phyloP scores from a whole-genome alignment of 73 alveolate genomes.

The Stentor coeruleus region DNA sequence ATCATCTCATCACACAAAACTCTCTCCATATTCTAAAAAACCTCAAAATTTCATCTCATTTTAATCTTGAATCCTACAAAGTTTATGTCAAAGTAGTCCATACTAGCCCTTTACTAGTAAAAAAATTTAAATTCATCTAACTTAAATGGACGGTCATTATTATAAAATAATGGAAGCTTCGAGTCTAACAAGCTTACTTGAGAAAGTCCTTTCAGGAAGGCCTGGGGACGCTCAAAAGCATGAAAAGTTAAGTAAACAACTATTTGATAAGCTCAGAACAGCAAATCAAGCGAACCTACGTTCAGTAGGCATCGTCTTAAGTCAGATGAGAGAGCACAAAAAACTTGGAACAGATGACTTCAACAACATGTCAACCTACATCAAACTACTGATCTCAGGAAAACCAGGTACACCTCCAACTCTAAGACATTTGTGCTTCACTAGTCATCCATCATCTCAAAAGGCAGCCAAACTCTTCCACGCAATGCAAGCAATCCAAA shows the following conservation, averaged over 20 bases:
- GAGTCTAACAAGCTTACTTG: background rate
- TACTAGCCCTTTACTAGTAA: too few relatives aligned
- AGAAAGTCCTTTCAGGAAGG: background rate
- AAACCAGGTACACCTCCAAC: background rate
- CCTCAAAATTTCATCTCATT: too few relatives aligned
- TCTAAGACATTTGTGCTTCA: background rate
- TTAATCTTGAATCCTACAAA: too few relatives aligned
- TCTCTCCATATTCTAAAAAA: too few relatives aligned
- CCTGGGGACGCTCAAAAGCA: background rate
- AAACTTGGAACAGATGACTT: constrained; percentile 4
- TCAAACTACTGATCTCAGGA: background rate
- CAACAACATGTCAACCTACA: background rate
- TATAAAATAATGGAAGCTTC: background rate
- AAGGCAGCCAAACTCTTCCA: background rate
- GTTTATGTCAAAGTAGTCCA: too few relatives aligned
- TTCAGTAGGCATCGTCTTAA: background rate
- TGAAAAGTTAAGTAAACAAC: background rate
- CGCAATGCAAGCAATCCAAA: background rate
- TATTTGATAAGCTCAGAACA: background rate
- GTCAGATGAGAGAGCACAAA: background rate
- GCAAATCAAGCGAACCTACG: background rate
- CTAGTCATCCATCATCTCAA: background rate
- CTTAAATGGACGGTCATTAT: background rate
- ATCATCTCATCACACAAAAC: too few relatives aligned
- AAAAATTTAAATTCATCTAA: too few relatives aligned